These are phyloP conservation scores for Alloteropsis semialata DNA, from an alignment of 176 grass and related monocot species.

Conservation along the genomic window DNA sequence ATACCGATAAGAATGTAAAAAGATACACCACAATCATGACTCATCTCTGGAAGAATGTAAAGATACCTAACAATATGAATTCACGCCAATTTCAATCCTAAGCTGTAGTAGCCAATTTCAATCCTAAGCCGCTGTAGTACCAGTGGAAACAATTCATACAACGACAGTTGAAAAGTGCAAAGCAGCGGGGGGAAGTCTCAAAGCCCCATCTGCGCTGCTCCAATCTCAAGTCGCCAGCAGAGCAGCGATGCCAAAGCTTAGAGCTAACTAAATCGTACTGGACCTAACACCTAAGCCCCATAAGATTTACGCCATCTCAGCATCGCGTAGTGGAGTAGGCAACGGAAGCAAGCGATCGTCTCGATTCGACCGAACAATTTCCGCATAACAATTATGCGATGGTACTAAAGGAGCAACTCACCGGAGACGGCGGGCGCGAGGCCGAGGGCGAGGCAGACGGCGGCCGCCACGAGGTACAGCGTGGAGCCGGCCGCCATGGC, in stretches of 20 bases:
- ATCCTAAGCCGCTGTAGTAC: neutral
- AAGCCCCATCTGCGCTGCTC: neutral
- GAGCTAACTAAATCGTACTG: constrained; percentile 22
- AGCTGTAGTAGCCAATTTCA: neutral
- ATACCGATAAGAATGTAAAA: neutral
- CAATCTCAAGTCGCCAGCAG: neutral
- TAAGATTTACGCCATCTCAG: neutral
- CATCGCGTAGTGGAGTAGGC: neutral
- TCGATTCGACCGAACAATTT: neutral
- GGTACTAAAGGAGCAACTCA: constrained; percentile 12
- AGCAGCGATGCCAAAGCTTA: neutral
- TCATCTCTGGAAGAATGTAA: neutral
- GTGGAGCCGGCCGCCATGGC: constrained; percentile 32
- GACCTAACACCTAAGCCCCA: neutral
- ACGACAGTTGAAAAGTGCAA: neutral
- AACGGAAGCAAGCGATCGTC: constrained; percentile 1
- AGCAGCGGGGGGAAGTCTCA: neutral
- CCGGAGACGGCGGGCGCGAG: neutral
- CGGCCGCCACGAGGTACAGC: constrained; percentile 2
- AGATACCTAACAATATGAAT: neutral
- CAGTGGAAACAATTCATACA: neutral
- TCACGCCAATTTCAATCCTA: neutral
- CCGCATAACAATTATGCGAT: neutral
- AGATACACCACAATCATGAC: constrained; percentile 1
- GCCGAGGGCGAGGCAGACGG: neutral